Evolutionary conservation across 345 rosid species (phyloP), one percentile per base, ranked within the genome.

Genomic region (Barbarea vulgaris): DNA sequence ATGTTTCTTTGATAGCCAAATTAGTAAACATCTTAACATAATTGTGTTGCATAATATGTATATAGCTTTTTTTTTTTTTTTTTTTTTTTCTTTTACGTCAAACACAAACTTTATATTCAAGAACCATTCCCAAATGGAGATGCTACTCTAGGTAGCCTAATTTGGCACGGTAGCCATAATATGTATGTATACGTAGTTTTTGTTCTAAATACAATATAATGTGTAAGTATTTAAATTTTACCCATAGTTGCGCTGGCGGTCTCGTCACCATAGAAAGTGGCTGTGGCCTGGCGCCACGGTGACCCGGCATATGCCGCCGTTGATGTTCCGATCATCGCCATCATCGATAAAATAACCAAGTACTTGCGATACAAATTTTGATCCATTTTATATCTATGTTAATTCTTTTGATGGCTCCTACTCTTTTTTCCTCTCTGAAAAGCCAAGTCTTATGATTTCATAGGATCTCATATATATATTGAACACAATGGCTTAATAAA

Each of bases 221-320:
- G 24, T 73, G 21, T 0, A 44, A 51, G 31, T 51, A 44, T 37
- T 10, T 69, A 4, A 19, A 47, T 7, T 48, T 31, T 82, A 88
- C 93, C 93, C 87, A 83, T 81, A 10, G 93, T 85, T 48, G 77
- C 89, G 21, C 91, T 80, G 57, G 88, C 89, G 12, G 85, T 78
- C 39, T 85, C 87, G 18, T 88, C 91, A 0, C 93, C 93, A 31
- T 88, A 88, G 69, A 88, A 87, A 37, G 93, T 88, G 71, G 91
- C 93, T 60, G 85, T 80, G 15, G 85, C 93, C 3, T 21, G 54
- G 6, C 73, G 56, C 93, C 87, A 89, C 61, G 52, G 74, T 59
- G 81, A 73, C 12, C 96, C 83, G 34, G 31, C 64, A 75, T 84
- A 91, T 15, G 58, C 15, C 0, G 81, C 73, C 5, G 33, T 22